A percentile compares a stretch with the other conserved stretches of the same genome.
Conservation (phyloP, 192 early-diverging fungal genomes). For the Linnemannia schmuckeri region DNA sequence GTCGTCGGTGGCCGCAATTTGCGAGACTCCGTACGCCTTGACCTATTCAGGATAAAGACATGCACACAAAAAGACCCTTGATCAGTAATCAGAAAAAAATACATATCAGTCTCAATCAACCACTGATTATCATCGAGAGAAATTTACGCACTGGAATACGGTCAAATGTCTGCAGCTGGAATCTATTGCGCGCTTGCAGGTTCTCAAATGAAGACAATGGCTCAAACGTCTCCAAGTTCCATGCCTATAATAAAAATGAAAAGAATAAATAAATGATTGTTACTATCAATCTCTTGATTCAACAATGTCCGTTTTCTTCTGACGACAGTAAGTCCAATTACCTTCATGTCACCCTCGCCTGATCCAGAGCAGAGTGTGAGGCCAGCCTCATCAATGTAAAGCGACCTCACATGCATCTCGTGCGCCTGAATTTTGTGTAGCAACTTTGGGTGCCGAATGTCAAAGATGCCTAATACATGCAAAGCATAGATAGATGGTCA, state of each 20-base stretch:
- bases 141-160: constrained; percentile 60
- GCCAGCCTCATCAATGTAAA: constrained; percentile 72
- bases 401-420: constrained; percentile 71
- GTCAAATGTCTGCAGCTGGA: constrained; percentile 62
- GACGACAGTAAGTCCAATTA: constrained; percentile 13
- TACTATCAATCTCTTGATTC: neutral
- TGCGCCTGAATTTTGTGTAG: constrained; percentile 80
- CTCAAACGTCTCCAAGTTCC: constrained; percentile 66
- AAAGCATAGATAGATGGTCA: neutral
- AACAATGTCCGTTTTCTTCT: neutral
- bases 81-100: neutral
- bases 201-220: constrained; percentile 57
- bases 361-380: constrained; percentile 75
- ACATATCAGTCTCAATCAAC: neutral
- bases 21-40: constrained; percentile 74
- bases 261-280: neutral
- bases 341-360: constrained; percentile 77
- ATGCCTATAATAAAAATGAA: constrained; percentile 43
- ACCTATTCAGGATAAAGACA: constrained; percentile 36
- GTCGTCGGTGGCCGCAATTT: constrained; percentile 67
- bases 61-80: neutral
- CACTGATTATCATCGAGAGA: neutral
- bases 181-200: constrained; percentile 62
- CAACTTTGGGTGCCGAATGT: constrained; percentile 74
- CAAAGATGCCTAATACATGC: constrained; percentile 70